These are phyloP conservation scores for Podila verticillata DNA, from an alignment of 192 early-diverging fungal genomes.

Conservation along the genomic window DNA sequence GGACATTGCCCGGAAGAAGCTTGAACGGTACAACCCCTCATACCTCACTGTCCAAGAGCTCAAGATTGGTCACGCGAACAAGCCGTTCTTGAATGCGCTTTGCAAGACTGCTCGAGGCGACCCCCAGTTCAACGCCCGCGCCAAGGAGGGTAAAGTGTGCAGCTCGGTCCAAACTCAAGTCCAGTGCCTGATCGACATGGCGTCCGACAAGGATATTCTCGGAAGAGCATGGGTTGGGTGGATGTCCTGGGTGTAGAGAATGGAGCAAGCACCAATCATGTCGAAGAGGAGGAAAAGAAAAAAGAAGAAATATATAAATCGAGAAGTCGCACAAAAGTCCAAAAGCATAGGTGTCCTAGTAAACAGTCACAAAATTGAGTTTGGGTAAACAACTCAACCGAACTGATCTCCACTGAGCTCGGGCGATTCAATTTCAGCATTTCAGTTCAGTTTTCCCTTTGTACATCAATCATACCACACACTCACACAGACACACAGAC, in stretches of 20 bases:
- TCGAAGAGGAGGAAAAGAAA: neutral
- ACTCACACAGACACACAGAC: neutral
- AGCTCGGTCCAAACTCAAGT: constrained; percentile 70
- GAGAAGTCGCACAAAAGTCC: too few species aligned
- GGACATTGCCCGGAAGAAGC: constrained; percentile 73
- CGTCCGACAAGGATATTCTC: constrained; percentile 75
- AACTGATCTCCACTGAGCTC: too few species aligned
- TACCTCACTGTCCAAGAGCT: constrained; percentile 67
- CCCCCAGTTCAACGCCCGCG: constrained; percentile 53
- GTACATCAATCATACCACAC: neutral
- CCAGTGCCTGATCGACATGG: constrained; percentile 77
- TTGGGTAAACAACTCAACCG: too few species aligned
- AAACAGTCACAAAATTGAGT: too few species aligned
- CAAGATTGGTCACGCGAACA: constrained; percentile 66
- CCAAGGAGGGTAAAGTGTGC: constrained; percentile 55
- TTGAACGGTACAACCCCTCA: constrained; percentile 76
- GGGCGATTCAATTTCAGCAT: too few species aligned
- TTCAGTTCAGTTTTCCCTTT: neutral
- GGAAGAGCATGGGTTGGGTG: constrained; percentile 77
- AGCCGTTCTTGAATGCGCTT: constrained; percentile 59
- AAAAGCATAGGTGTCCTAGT: too few species aligned
- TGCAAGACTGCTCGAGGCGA: constrained; percentile 64
- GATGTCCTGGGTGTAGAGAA: constrained; percentile 62
- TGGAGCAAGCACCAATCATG: too few species aligned
- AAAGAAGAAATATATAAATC: too few species aligned